Evolutionary conservation across 2,329 filamentous ascomycete genomes (phyloP).

Genomic region (Paracoccidioides lutzii): DNA sequence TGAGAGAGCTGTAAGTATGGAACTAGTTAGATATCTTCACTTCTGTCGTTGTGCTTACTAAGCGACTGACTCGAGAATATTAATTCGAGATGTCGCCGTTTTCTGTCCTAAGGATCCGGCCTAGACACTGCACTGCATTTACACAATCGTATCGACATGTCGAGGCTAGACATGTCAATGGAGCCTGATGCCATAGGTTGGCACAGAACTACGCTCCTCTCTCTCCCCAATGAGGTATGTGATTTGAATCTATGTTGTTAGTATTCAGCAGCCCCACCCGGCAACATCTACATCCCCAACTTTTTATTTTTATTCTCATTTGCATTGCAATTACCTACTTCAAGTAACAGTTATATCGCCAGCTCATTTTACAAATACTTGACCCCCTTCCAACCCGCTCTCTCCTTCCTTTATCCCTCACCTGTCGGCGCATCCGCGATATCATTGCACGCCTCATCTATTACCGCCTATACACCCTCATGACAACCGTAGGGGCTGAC

Average conservation of each 20-base stretch:
- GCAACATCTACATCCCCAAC: not conserved
- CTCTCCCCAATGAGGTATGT: conserved; percentile 4
- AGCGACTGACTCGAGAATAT: too few species aligned
- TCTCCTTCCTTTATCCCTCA: conserved; percentile 45
- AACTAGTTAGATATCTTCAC: too few species aligned
- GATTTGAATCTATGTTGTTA: not conserved
- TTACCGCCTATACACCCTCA: conserved; percentile 47
- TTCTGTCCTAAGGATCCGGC: too few species aligned
- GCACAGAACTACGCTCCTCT: not conserved
- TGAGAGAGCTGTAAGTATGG: too few species aligned
- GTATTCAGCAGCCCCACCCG: not conserved
- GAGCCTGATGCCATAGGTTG: not conserved
- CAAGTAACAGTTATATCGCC: not conserved
- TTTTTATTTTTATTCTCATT: not conserved
- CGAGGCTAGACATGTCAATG: not conserved
- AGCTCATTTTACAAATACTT: conserved; percentile 1
- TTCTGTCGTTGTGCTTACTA: too few species aligned
- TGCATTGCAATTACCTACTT: not conserved
- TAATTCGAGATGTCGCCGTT: too few species aligned
- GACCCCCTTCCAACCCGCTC: conserved; percentile 25
- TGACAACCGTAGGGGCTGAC: conserved; percentile 43
- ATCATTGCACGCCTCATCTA: conserved; percentile 52
- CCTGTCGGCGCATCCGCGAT: conserved; percentile 52
- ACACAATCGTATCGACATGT: not conserved
- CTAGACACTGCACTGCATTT: too few species aligned